A percentile compares a stretch with the other conserved stretches of the same genome.
phyloP scores from a whole-genome alignment of 2,329 filamentous ascomycete genomes.

The Ceratocystis diversiconidia region DNA sequence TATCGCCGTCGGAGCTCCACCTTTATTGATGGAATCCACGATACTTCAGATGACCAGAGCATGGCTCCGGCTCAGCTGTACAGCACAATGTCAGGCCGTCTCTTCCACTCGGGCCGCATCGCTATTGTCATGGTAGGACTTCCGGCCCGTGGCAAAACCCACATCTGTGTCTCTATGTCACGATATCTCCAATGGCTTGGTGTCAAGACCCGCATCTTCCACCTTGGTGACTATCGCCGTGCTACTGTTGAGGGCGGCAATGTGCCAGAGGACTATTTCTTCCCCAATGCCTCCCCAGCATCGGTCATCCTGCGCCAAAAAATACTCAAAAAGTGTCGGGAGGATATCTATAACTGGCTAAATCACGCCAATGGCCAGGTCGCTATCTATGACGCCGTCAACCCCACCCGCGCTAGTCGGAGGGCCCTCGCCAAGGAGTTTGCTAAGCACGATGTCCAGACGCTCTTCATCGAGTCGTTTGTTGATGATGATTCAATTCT shows the following conservation, averaged over 20 bases:
- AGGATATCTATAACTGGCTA: slow-evolving; percentile 92
- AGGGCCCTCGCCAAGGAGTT: slow-evolving; percentile 86
- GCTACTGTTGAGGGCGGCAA: slow-evolving; percentile 72
- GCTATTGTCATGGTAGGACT: slow-evolving; percentile 94
- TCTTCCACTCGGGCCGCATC: slow-evolving; percentile 94
- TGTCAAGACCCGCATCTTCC: slow-evolving; percentile 95
- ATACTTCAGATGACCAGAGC: slow-evolving; percentile 65
- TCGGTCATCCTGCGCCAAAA: slow-evolving; percentile 93
- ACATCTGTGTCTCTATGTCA: slow-evolving; percentile 89
- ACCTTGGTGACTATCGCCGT: slow-evolving; percentile 88
- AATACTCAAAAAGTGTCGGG: slow-evolving; percentile 91
- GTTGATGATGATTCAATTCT: slow-evolving; percentile 90
- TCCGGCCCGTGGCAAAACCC: slow-evolving; percentile 89
- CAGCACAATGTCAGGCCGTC: slow-evolving; percentile 89
- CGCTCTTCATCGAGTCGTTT: slow-evolving; percentile 89
- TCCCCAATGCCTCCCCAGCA: slow-evolving; percentile 79
- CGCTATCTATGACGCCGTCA: slow-evolving; percentile 96
- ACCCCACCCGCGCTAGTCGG: slow-evolving; percentile 70
- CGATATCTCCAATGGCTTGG: slow-evolving; percentile 93
- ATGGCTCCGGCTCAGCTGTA: slow-evolving; percentile 94
- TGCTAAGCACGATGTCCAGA: slow-evolving; percentile 94
- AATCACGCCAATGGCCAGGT: slow-evolving; percentile 97
- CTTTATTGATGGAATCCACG: slow-evolving; percentile 93
- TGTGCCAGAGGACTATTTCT: slow-evolving; percentile 95
- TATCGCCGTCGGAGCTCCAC: slow-evolving; percentile 89